Evolutionary conservation across 106 monocot species (phyloP), one percentile per base, ranked within the genome.

Genomic region (Cymbidium sinense): DNA sequence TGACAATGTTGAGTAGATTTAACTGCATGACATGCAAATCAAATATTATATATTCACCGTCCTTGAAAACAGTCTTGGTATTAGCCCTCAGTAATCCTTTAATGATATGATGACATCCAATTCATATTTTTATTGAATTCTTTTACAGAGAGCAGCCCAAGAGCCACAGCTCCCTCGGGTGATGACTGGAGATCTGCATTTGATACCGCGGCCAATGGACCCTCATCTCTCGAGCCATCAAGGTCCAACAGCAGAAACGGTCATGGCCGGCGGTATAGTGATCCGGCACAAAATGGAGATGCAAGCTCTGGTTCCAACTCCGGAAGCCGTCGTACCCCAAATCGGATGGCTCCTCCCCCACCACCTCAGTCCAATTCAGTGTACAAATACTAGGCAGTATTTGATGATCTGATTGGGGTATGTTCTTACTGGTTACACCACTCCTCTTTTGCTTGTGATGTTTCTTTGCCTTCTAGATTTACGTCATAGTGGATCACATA

Each of bases 171-270:
- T 28, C 28, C 79, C 2, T 23, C 81, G 8, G 86, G 90, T 27
- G 88, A 91, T 31, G 96, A 96, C 19, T 96, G 94, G 96, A 93
- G 85, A 64, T 86, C 86, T 73, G 96, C 96, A 70, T 96, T 96
- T 81, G 89, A 90, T 78, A 86, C 90, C 30, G 89, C 89, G 33
- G 85, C 91, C 31, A 67, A 91, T 74, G 96, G 93, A 19, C 73
- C 88, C 3, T 67, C 67, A 23, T 77, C 70, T 25, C 39, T 75
- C 8, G 80, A 83, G 39, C 21, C 41, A 70, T 77, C 84, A 1
- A 86, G 93, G 64, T 91, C 91, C 3, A 84, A 64, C 81, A 90
- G 88, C 61, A 72, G 75, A 69, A 82, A 86, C 61, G 84, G 95
- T 2, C 88, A 87, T 31, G 84, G 86, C 70, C 78, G 88, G 51